Conservation (phyloP, 371 early-diverging fungal genomes). For the Mortierella sp. region DNA sequence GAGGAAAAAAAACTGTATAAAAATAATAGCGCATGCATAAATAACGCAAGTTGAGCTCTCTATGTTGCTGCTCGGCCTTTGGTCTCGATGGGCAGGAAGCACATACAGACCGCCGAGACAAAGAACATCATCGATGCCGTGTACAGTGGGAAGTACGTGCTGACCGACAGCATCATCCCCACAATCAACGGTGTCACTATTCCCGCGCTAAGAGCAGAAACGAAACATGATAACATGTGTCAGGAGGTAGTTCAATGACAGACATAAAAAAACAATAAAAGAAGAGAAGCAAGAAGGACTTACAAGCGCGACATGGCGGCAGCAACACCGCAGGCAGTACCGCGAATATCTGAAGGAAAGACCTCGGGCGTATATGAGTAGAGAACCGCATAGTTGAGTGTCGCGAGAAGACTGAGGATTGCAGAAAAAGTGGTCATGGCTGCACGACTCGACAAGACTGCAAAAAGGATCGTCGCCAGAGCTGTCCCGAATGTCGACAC, state of each 20-base stretch:
- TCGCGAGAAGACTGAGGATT: conserved; percentile 77
- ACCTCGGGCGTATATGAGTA: conserved; percentile 94
- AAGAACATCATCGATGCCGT: conserved; percentile 72
- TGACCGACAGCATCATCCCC: conserved; percentile 73
- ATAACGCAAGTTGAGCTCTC: too few species aligned
- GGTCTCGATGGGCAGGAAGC: conserved; percentile 81
- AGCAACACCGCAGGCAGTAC: conserved; percentile 86
- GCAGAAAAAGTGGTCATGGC: conserved; percentile 77
- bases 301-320: conserved; percentile 81
- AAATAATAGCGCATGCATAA: too few species aligned
- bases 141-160: conserved; percentile 75
- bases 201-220: conserved; percentile 63
- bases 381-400: conserved; percentile 85
- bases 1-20: background rate
- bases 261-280: background rate
- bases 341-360: conserved; percentile 81
- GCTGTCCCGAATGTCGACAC: conserved; percentile 80
- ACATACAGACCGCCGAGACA: conserved; percentile 72
- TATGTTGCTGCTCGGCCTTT: conserved; percentile 56
- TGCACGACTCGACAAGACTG: conserved; percentile 62
- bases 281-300: conserved; percentile 18
- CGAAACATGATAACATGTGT: background rate
- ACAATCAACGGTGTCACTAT: conserved; percentile 82
- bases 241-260: background rate
- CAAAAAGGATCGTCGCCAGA: conserved; percentile 75